Evolutionary conservation across 345 rosid species (phyloP), one percentile per base, ranked within the genome.

Genomic region (Ceriops decandra): DNA sequence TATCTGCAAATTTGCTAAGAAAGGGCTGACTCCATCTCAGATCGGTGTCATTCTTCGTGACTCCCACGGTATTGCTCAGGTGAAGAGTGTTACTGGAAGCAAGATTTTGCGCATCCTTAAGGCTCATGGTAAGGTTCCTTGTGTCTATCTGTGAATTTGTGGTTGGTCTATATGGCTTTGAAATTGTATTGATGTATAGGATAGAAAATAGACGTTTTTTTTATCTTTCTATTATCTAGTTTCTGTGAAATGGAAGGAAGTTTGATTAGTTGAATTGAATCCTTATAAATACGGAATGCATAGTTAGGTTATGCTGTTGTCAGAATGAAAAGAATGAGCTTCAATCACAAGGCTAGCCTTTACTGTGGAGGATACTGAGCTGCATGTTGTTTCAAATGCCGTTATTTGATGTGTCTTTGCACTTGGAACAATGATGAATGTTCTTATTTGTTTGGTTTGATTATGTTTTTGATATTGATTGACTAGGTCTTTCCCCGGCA

Each of bases 1-100:
- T 63, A 88, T 88, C 33, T 84, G 90, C 76, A 88, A 83, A 79
- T 82, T 88, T 75, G 93, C 93, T 0, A 88, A 88, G 82, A 88
- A 88, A 68, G 90, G 93, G 57, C 64, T 88, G 80, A 86, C 90
- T 16, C 93, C 93, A 22, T 88, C 93, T 7, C 93, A 88, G 79
- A 88, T 88, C 26, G 93, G 93, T 76, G 89, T 88, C 15, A 83
- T 88, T 65, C 93, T 88, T 60, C 90, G 90, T 75, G 93, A 88
- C 30, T 88, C 93, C 72, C 90, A 88, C 52, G 93, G 93, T 30
- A 84, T 86, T 57, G 87, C 90, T 7, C 90, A 88, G 38, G 93
- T 86, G 68, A 86, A 69, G 72, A 85, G 87, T 57, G 90, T 88
- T 15, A 86, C 93, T 3, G 93, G 93, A 20, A 86, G 81, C 87